Percentiles rank a stretch among this genome's conserved stretches.
These are phyloP conservation scores for Coprinopsis strossmayeri DNA, from an alignment of 768 basidiomycete genomes.

Conservation along the genomic window DNA sequence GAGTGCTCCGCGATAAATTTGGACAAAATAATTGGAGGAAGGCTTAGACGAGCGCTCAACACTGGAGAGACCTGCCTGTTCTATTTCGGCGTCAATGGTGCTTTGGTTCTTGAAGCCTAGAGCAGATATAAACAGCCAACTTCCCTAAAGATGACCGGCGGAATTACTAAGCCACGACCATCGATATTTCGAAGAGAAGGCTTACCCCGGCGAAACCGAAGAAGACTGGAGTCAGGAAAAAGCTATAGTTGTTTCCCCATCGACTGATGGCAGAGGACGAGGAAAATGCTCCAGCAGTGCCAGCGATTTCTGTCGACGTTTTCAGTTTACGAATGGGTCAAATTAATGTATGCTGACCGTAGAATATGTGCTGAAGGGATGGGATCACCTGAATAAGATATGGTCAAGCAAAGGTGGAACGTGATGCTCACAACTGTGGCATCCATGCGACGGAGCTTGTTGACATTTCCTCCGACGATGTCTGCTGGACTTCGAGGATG, in stretches of 20 bases:
- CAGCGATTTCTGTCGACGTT: slow-evolving; percentile 14
- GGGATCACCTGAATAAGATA: too few species aligned
- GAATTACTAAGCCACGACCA: too few species aligned
- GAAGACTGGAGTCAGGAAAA: slow-evolving; percentile 26
- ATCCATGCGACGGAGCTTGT: slow-evolving; percentile 26
- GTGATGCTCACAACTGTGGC: slow-evolving; percentile 18
- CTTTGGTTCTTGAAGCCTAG: slow-evolving; percentile 18
- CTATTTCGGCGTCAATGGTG: slow-evolving; percentile 16
- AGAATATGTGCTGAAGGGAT: slow-evolving; percentile 20
- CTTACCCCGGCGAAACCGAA: slow-evolving; percentile 22
- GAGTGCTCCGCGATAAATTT: slow-evolving; percentile 16
- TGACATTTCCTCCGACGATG: not conserved
- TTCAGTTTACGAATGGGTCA: not conserved
- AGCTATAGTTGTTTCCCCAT: slow-evolving; percentile 28
- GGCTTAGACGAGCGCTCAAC: slow-evolving; percentile 14
- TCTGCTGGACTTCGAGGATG: not conserved
- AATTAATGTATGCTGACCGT: slow-evolving; percentile 8
- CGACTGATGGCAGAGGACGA: slow-evolving; percentile 24
- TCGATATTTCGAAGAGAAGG: not conserved
- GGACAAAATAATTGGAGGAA: slow-evolving; percentile 18
- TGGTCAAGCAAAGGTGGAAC: not conserved
- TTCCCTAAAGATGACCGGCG: too few species aligned
- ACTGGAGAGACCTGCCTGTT: slow-evolving; percentile 16
- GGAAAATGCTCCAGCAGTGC: slow-evolving; percentile 21
- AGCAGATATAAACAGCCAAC: slow-evolving; percentile 21